phyloP scores from a whole-genome alignment of 2,329 filamentous ascomycete species.

The Ceratocystis destructans region DNA sequence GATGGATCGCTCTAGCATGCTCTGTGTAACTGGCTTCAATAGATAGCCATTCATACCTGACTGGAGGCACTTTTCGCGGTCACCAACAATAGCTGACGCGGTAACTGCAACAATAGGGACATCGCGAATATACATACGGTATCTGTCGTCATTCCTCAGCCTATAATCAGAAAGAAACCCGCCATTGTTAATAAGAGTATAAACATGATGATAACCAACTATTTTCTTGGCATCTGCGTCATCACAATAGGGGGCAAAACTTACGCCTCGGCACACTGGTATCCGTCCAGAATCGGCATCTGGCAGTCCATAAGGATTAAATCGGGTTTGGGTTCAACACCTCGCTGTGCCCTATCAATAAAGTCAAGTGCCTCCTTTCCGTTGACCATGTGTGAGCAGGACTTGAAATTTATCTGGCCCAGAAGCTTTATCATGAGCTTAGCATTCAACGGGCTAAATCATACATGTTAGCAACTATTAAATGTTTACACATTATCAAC shows the following conservation, averaged over 20 bases:
- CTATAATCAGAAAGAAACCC: constrained; percentile 45
- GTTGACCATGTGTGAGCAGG: constrained; percentile 40
- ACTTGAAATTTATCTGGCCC: constrained; percentile 20
- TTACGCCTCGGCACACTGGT: constrained; percentile 55
- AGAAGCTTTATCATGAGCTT: constrained; percentile 21
- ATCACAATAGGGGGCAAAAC: not conserved
- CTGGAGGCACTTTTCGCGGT: constrained; percentile 57
- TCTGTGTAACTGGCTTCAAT: constrained; percentile 48
- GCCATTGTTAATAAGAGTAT: constrained; percentile 38
- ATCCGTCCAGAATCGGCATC: constrained; percentile 66
- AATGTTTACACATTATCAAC: not conserved
- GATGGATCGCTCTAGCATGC: constrained; percentile 13
- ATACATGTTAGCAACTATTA: not conserved
- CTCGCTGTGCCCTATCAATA: constrained; percentile 40
- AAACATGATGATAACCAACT: not conserved
- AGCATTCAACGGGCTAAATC: constrained; percentile 16
- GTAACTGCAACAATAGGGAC: constrained; percentile 75
- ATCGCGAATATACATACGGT: constrained; percentile 35
- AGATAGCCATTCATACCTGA: constrained; percentile 68
- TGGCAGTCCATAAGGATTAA: constrained; percentile 70
- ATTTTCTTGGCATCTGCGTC: not conserved
- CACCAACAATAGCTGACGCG: constrained; percentile 62
- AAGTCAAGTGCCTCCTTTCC: constrained; percentile 68
- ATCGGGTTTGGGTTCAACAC: constrained; percentile 45
- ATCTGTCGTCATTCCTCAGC: constrained; percentile 10